These are phyloP conservation scores for Rhizopogon rudus DNA, from an alignment of 768 basidiomycete species.

Conservation along the genomic window DNA sequence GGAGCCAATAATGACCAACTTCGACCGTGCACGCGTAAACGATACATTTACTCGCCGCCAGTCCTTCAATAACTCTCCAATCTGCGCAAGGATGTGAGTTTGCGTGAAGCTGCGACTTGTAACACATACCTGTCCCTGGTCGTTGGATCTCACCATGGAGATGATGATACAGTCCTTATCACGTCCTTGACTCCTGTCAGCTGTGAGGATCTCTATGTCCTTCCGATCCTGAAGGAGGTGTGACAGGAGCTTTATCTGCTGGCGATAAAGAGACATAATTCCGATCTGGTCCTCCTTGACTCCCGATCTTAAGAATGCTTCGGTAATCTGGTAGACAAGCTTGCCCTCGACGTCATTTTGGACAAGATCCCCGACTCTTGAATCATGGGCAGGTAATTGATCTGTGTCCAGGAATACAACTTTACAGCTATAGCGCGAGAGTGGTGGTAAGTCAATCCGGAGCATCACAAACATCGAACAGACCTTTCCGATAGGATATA, in stretches of 20 bases:
- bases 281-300: slow-evolving; percentile 71
- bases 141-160: slow-evolving; percentile 89
- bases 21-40: slow-evolving; percentile 88
- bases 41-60: slow-evolving; percentile 97
- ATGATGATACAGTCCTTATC: slow-evolving; percentile 96
- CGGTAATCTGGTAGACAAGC: slow-evolving; percentile 61
- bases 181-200: slow-evolving; percentile 89
- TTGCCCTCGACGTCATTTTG: slow-evolving; percentile 84
- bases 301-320: slow-evolving; percentile 62
- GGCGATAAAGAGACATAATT: slow-evolving; percentile 88
- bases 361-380: slow-evolving; percentile 80
- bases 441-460: background rate
- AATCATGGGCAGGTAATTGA: slow-evolving; percentile 68
- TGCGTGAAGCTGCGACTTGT: background rate
- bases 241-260: slow-evolving; percentile 88
- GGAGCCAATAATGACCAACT: slow-evolving; percentile 90
- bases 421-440: slow-evolving; percentile 52
- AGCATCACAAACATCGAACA: slow-evolving; percentile 10
- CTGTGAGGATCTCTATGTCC: slow-evolving; percentile 81
- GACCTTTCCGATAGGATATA: slow-evolving; percentile 61
- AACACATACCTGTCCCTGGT: slow-evolving; percentile 59
- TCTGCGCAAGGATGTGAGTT: slow-evolving; percentile 35
- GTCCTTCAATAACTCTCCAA: slow-evolving; percentile 91
- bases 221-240: slow-evolving; percentile 52
- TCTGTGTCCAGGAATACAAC: slow-evolving; percentile 97